These are phyloP conservation scores for Colletotrichum sp. DNA, from an alignment of 2,329 filamentous ascomycete species.

Conservation along the genomic window DNA sequence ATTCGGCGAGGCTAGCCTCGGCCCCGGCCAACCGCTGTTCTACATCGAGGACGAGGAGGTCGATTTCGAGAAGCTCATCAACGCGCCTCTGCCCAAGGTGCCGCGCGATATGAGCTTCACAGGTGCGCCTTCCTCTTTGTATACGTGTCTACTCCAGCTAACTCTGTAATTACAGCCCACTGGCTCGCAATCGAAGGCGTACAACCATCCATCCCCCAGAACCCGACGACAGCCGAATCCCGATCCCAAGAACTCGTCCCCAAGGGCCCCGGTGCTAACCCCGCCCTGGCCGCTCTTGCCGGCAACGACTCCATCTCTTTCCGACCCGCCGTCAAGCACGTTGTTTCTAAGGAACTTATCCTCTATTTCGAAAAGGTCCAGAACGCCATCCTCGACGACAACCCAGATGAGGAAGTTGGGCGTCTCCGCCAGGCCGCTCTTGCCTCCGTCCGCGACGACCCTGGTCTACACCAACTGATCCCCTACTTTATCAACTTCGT, in stretches of 20 bases:
- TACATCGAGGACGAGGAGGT: conserved; percentile 99
- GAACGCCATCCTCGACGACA: conserved; percentile 85
- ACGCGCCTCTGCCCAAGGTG: conserved; percentile 92
- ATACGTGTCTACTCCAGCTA: conserved; percentile 17
- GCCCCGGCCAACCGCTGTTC: conserved; percentile 91
- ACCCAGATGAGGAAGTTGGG: conserved; percentile 76
- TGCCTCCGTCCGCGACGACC: conserved; percentile 84
- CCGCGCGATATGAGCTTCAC: conserved; percentile 93
- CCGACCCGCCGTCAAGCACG: conserved; percentile 93
- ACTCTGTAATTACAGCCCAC: conserved; percentile 65
- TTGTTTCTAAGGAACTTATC: conserved; percentile 93
- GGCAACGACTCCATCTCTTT: conserved; percentile 84
- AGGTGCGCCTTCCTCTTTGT: conserved; percentile 54
- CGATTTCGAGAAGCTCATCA: conserved; percentile 98
- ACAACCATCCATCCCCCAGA: conserved; percentile 94
- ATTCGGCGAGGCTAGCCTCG: conserved; percentile 93
- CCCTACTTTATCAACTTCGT: conserved; percentile 98
- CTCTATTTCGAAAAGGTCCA: conserved; percentile 98
- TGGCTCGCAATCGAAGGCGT: conserved; percentile 98
- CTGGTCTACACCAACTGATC: conserved; percentile 91
- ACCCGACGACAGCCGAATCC: conserved; percentile 86
- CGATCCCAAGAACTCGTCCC: conserved; percentile 84
- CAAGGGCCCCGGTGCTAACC: conserved; percentile 88
- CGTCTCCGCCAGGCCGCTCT: conserved; percentile 83
- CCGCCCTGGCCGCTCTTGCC: conserved; percentile 80